phyloP scores from a whole-genome alignment of 2,329 filamentous ascomycete genomes.

The Cladophialophora yegresii region DNA sequence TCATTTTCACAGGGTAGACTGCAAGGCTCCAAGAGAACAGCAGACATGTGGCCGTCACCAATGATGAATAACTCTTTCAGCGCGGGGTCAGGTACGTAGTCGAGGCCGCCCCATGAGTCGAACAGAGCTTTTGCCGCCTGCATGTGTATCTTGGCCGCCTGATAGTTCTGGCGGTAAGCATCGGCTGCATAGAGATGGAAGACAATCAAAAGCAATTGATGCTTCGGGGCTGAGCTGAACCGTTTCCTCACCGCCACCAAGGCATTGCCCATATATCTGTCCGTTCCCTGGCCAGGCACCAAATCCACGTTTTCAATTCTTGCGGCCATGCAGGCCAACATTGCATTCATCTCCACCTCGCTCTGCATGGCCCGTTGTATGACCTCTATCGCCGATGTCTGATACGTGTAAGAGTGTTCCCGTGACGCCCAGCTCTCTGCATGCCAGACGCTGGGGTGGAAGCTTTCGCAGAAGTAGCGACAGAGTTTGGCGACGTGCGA shows the following conservation, averaged over 20 bases:
- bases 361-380: conserved; percentile 31
- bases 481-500: conserved; percentile 29
- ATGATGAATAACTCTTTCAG: conserved; percentile 33
- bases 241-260: conserved; percentile 27
- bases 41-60: conserved; percentile 31
- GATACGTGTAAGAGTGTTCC: conserved; percentile 28
- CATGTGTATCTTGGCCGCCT: conserved; percentile 34
- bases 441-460: conserved; percentile 34
- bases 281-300: conserved; percentile 28
- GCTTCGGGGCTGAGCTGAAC: conserved; percentile 29
- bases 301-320: conserved; percentile 31
- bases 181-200: conserved; percentile 35
- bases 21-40: conserved; percentile 29
- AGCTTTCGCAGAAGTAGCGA: conserved; percentile 32
- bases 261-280: conserved; percentile 32
- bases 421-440: conserved; percentile 30
- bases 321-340: conserved; percentile 34
- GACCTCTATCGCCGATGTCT: conserved; percentile 25
- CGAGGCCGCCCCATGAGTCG: conserved; percentile 30
- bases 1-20: conserved; percentile 34
- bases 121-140: conserved; percentile 31
- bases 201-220: conserved; percentile 32
- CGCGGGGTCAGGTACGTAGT: conserved; percentile 28
- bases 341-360: conserved; percentile 35
- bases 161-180: conserved; percentile 33